Evolutionary conservation across 2,329 filamentous ascomycete species (phyloP).

Genomic region (Sclerotiophoma versabilis): DNA sequence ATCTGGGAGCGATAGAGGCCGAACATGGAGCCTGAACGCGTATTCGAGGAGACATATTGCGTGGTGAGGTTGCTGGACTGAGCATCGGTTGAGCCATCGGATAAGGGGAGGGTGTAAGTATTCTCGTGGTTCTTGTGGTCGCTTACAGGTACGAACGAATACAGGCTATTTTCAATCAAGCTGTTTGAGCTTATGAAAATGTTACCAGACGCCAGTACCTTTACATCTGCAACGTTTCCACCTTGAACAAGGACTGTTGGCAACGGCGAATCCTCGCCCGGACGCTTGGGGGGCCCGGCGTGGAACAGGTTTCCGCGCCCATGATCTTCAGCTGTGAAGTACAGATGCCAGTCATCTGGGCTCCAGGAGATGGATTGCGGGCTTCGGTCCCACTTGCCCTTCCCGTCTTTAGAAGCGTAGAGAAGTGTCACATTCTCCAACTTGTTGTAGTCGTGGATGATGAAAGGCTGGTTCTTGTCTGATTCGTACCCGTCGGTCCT

Average conservation of each 20-base stretch:
- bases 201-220: slow-evolving; percentile 57
- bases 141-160: slow-evolving; percentile 61
- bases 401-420: slow-evolving; percentile 67
- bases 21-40: slow-evolving; percentile 70
- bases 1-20: slow-evolving; percentile 70
- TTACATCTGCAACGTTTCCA: slow-evolving; percentile 54
- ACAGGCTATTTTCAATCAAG: slow-evolving; percentile 75
- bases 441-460: slow-evolving; percentile 68
- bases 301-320: slow-evolving; percentile 69
- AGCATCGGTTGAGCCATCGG: slow-evolving; percentile 32
- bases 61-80: slow-evolving; percentile 37
- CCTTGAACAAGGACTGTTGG: slow-evolving; percentile 43
- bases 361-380: slow-evolving; percentile 61
- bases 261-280: slow-evolving; percentile 19
- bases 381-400: slow-evolving; percentile 66
- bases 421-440: slow-evolving; percentile 58
- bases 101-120: slow-evolving; percentile 29
- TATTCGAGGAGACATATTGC: slow-evolving; percentile 65
- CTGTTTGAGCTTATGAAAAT: slow-evolving; percentile 74
- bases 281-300: slow-evolving; percentile 20
- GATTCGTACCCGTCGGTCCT: slow-evolving; percentile 77
- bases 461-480: slow-evolving; percentile 74
- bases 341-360: slow-evolving; percentile 64
- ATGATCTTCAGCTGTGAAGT: slow-evolving; percentile 75
- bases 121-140: slow-evolving; percentile 19